These are phyloP conservation scores for Pleurotus platypus DNA, from an alignment of 768 basidiomycete genomes.

Conservation along the genomic window DNA sequence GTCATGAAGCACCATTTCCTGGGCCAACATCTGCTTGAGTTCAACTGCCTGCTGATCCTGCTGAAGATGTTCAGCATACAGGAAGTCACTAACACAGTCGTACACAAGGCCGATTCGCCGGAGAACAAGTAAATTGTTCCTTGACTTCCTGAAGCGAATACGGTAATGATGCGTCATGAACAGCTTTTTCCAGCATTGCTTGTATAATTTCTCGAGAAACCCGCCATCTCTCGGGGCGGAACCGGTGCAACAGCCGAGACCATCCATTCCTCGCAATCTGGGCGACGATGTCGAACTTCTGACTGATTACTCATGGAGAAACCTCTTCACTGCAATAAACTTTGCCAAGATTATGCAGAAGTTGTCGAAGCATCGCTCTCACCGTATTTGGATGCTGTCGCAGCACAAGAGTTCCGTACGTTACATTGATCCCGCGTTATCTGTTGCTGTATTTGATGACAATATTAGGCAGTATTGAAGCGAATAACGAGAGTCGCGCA, in stretches of 20 bases:
- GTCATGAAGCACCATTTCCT: constrained; percentile 98
- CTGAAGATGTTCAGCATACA: constrained; percentile 98
- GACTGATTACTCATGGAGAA: constrained; percentile 94
- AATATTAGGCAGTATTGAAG: constrained; percentile 83
- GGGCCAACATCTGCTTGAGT: constrained; percentile 92
- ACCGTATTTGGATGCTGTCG: constrained; percentile 92
- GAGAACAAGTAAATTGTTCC: constrained; percentile 64
- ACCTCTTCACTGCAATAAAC: constrained; percentile 96
- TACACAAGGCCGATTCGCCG: constrained; percentile 85
- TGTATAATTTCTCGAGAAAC: constrained; percentile 69
- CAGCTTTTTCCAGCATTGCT: constrained; percentile 97
- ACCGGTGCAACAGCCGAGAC: constrained; percentile 20
- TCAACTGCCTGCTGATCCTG: constrained; percentile 89
- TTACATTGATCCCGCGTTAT: background rate
- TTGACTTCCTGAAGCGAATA: background rate
- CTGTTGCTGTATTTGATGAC: constrained; percentile 12
- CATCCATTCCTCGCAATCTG: constrained; percentile 71
- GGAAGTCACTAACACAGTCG: constrained; percentile 79
- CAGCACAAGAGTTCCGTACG: constrained; percentile 97
- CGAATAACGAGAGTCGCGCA: constrained; percentile 92
- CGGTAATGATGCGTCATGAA: constrained; percentile 4
- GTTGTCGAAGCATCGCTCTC: constrained; percentile 89
- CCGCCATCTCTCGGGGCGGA: constrained; percentile 56
- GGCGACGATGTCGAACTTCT: constrained; percentile 91
- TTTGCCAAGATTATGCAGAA: constrained; percentile 99